phyloP scores from a whole-genome alignment of 2,329 filamentous ascomycete species.

The Fusarium oligoseptatum region DNA sequence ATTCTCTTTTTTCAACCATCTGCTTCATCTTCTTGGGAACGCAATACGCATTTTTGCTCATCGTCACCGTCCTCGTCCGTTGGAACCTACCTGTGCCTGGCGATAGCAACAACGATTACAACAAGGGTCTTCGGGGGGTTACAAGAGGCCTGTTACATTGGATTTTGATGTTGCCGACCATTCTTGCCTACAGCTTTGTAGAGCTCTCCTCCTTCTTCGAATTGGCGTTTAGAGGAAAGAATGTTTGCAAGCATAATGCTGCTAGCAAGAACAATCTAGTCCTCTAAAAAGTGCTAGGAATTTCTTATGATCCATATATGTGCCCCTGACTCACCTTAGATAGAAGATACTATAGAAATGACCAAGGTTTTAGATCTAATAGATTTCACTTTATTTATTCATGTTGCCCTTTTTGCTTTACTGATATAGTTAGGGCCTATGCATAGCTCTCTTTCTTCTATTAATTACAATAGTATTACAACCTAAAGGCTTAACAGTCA shows the following conservation, averaged over 20 bases:
- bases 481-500: too few relatives aligned
- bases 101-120: conserved; percentile 2
- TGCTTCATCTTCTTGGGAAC: conserved; percentile 29
- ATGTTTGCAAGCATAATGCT: conserved; percentile 32
- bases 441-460: too few relatives aligned
- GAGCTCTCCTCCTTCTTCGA: conserved; percentile 38
- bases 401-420: too few relatives aligned
- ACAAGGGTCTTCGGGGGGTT: conserved; percentile 11
- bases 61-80: conserved; percentile 22
- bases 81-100: conserved; percentile 18
- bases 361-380: conserved; percentile 9
- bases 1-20: conserved; percentile 13
- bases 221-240: conserved; percentile 27
- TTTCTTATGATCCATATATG: background rate
- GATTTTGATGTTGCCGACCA: conserved; percentile 34
- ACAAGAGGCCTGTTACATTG: conserved; percentile 23
- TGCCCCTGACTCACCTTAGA: background rate
- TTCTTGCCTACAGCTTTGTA: conserved; percentile 33
- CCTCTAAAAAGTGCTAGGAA: background rate
- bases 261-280: conserved; percentile 29
- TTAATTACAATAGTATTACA: too few relatives aligned
- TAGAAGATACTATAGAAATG: background rate
- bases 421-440: too few relatives aligned
- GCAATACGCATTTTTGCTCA: conserved; percentile 20
- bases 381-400: conserved; percentile 2